Conservation (phyloP, 2,329 filamentous ascomycete genomes). For the Talaromyces sp. region DNA sequence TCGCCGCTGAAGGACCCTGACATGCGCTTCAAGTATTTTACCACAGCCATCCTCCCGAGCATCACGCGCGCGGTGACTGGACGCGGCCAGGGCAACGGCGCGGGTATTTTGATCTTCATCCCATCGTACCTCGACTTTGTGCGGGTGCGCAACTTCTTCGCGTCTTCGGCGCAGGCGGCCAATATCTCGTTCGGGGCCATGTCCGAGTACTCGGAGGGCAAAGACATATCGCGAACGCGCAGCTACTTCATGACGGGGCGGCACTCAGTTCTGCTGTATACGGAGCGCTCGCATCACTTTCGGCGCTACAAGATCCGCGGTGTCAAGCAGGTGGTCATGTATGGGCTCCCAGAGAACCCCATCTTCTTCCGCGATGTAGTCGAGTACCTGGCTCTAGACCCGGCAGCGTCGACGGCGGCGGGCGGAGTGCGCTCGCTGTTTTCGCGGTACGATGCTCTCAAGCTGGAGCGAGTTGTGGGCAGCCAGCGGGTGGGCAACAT, state of each 20-base stretch:
- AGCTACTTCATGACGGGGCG: constrained; percentile 82
- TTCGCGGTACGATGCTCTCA: constrained; percentile 83
- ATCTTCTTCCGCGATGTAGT: constrained; percentile 43
- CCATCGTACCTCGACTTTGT: constrained; percentile 95
- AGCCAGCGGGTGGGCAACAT: constrained; percentile 76
- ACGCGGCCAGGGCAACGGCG: constrained; percentile 48
- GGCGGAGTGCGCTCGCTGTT: constrained; percentile 57
- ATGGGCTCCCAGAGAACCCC: constrained; percentile 84
- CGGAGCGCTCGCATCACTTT: constrained; percentile 95
- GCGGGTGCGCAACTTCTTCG: constrained; percentile 85
- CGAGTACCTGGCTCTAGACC: constrained; percentile 36
- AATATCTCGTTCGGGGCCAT: constrained; percentile 73
- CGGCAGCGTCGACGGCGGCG: constrained; percentile 46
- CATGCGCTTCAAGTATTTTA: constrained; percentile 86
- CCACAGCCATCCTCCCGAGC: constrained; percentile 70
- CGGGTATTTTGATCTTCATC: constrained; percentile 80
- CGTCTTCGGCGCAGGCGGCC: constrained; percentile 57
- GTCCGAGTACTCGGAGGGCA: constrained; percentile 77
- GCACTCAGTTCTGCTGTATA: constrained; percentile 81
- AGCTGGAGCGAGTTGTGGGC: constrained; percentile 83
- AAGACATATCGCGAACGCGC: constrained; percentile 75
- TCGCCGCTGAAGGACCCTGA: constrained; percentile 75
- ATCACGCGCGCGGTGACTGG: constrained; percentile 57
- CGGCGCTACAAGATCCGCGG: constrained; percentile 78
- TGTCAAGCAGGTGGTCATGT: constrained; percentile 80